These are phyloP conservation scores for Lodderomyces elongisporus DNA, from an alignment of 1,139 yeast species.

Conservation along the genomic window DNA sequence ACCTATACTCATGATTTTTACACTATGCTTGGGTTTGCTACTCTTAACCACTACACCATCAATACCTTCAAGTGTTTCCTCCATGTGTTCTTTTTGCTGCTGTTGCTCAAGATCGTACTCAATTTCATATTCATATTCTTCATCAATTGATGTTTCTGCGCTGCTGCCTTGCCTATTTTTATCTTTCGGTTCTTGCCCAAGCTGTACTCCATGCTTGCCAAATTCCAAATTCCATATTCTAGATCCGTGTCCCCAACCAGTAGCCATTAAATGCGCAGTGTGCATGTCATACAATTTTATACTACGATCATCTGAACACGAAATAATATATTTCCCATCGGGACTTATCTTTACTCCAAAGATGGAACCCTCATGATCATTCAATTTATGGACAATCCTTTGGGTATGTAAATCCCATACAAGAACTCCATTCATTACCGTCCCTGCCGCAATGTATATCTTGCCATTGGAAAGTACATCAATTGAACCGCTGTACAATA, in stretches of 20 bases:
- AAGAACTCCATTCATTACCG: slow-evolving; percentile 84
- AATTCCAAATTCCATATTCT: slow-evolving; percentile 84
- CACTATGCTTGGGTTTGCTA: too few species aligned
- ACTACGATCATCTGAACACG: slow-evolving; percentile 93
- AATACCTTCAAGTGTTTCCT: slow-evolving; percentile 26
- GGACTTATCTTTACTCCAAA: slow-evolving; percentile 69
- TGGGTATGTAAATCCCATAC: slow-evolving; percentile 61
- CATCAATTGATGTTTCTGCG: too few species aligned
- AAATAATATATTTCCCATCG: slow-evolving; percentile 52
- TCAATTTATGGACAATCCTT: slow-evolving; percentile 49
- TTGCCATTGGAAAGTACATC: slow-evolving; percentile 37
- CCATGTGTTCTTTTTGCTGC: slow-evolving; percentile 8
- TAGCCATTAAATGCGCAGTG: slow-evolving; percentile 55
- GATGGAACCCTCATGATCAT: slow-evolving; percentile 85
- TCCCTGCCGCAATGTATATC: slow-evolving; percentile 74
- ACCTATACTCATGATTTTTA: slow-evolving; percentile 62
- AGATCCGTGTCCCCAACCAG: slow-evolving; percentile 97
- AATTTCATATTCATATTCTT: too few species aligned
- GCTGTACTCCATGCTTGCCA: too few species aligned
- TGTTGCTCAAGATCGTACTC: too few species aligned
- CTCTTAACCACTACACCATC: too few species aligned
- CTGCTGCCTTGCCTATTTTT: too few species aligned
- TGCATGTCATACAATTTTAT: slow-evolving; percentile 66
- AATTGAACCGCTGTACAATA: slow-evolving; percentile 81
- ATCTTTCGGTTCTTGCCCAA: too few species aligned